Base-by-base conservation (phyloP, 2,329 filamentous ascomycete genomes). In the Pseudogymnoascus sp. region DNA sequence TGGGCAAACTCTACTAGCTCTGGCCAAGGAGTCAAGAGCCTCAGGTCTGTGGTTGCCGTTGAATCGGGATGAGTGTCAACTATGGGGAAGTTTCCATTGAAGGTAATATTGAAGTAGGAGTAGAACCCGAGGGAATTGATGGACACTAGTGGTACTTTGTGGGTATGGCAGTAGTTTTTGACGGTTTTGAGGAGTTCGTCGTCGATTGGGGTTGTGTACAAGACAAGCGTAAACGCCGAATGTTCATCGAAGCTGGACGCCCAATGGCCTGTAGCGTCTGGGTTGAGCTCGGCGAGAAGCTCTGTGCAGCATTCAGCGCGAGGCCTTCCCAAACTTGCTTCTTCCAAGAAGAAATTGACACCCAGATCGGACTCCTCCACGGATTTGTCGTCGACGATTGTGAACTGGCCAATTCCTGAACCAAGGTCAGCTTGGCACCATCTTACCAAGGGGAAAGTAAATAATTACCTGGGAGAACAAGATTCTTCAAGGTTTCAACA, bases 21-120 rank as follows among this genome's bases (percentile, higher is more conserved):
- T 18, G 88, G 84, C 93, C 95, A 99, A 37, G 95, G 93, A 35
- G 82, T 83, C 4, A 96, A 78, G 11, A 99, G 81, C 59, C 95
- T 87, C 35, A 99, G 81, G 69, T 99, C 95, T 63, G 89, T 88
- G 0, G 86, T 95, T 6, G 91, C 87, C 40, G 91, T 90, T 41
- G 91, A 86, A 66, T 96, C 92, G 0, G 95, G 95, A 71, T 99
- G 95, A 49, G 95, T 97, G 73, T 99, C 93, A 66, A 99, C 90
- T 63, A 99, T 89, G 4, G 93, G 92, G 69, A 96, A 96, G 28
- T 87, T 85, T n/a, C 85, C 80, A 8, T 90, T 88, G 28, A 96
- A 79, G 68, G 84, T 81, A 28, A 96, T 80, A n/a, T 87, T 89
- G 74, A 97, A 96, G 68, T 90, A 90, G 1, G 91, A 90, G 75